Evolutionary conservation across 2,329 filamentous ascomycete genomes (phyloP), one percentile per base, ranked within the genome.

Genomic region (Thielaviopsis euricoi): DNA sequence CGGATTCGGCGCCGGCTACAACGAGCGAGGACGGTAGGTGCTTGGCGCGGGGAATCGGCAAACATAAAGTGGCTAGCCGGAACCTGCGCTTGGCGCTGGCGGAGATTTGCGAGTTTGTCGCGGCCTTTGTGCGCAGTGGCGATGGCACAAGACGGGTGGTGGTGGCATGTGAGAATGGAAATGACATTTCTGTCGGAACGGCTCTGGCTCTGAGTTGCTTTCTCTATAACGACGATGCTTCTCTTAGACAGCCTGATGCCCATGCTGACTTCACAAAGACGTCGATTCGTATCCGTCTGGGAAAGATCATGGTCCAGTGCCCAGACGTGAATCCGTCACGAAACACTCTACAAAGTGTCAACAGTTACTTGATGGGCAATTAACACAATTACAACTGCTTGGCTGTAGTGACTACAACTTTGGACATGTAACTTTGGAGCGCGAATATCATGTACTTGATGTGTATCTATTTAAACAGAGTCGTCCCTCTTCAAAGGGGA

Each of bases 301-400:
- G 86, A n/a, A 86, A 83, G 74, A 87, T 97, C 64, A 87, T 91
- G 69, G 85, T 83, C 5, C 81, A 80, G 0, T 84, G 85, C 66
- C 85, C 89, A 0, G 82, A 86, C 63, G 86, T 85, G 2, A 95
- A 94, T 66, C 90, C 91, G 0, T 90, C 84, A 62, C 77, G 93
- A 40, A 78, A 87, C 22, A 96, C 90, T 0, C 72, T 97, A 43
- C 90, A 96, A 70, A 91, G 88, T 63, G 85, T 97, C 5, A 96
- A 97, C 69, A 87, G 87, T 58, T 95, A 88, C 65, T 71, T 97
- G 55, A 91, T 97, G 82, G 77, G 77, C 58, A 74, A 71, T 69
- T 66, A 33, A 26, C 29, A 33, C 25, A 4, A 3, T 7, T 26
- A 26, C 25, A 4, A 26, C 29, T 33, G 12, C 4, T n/a, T n/a